These are phyloP conservation scores for Pseudozyma pruni DNA, from an alignment of 1,284 basidiomycete species.

Conservation along the genomic window DNA sequence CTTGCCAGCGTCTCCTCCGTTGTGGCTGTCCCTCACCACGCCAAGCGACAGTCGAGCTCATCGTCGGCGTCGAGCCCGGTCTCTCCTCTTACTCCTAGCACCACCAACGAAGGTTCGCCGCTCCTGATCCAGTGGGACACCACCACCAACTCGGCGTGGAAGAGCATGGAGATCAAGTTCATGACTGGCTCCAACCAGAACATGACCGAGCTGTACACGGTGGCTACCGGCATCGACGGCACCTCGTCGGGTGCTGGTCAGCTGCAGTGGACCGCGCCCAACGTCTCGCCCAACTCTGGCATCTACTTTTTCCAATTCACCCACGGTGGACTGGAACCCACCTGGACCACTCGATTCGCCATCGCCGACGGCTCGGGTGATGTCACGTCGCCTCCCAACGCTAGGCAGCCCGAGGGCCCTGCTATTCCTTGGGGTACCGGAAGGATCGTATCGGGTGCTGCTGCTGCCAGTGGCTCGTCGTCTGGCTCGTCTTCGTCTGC, in stretches of 20 bases:
- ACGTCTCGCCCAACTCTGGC: constrained; percentile 73
- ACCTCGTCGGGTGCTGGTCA: constrained; percentile 70
- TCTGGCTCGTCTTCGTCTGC: constrained; percentile 3
- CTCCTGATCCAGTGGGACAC: constrained; percentile 46
- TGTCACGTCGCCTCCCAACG: constrained; percentile 70
- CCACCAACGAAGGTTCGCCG: constrained; percentile 27
- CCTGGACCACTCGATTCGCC: constrained; percentile 84
- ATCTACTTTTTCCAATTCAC: constrained; percentile 66
- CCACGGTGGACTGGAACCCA: constrained; percentile 67
- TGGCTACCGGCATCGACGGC: constrained; percentile 75
- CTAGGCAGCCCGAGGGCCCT: constrained; percentile 73
- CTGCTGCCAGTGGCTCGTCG: constrained; percentile 6
- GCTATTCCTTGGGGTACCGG: constrained; percentile 79
- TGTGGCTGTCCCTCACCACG: constrained; percentile 14
- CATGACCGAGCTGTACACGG: constrained; percentile 78
- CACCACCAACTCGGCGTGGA: constrained; percentile 32
- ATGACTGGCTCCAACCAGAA: constrained; percentile 80
- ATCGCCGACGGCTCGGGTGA: constrained; percentile 74
- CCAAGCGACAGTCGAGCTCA: constrained; percentile 26
- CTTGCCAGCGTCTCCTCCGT: constrained; percentile 32
- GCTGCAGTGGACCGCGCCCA: constrained; percentile 77
- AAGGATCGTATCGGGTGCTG: constrained; percentile 70
- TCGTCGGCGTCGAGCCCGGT: constrained; percentile 6
- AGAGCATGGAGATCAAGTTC: constrained; percentile 71
- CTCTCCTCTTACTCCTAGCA: constrained; percentile 40